Percentiles rank a stretch among this genome's conserved stretches.
Evolutionary conservation across 1,284 basidiomycete species (phyloP).

Genomic region (Xerocomus minutiporus): DNA sequence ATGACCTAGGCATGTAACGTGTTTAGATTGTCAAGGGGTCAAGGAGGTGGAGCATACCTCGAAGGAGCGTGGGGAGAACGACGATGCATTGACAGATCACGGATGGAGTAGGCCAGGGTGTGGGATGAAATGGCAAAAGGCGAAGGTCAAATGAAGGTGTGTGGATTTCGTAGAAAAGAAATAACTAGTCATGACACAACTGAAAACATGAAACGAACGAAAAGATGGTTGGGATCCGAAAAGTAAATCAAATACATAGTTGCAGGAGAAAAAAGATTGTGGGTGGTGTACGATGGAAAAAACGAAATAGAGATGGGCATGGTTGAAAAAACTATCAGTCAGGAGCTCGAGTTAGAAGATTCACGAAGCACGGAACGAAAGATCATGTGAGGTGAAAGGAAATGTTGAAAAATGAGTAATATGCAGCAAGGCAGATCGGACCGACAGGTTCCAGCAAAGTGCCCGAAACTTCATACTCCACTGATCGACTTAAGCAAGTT

Average conservation of each 20-base stretch:
- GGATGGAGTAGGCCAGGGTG: background rate
- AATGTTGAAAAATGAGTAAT: background rate
- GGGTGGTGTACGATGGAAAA: background rate
- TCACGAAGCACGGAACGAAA: conserved; percentile 1
- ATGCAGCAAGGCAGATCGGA: conserved; percentile 9
- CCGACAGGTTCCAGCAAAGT: conserved; percentile 1
- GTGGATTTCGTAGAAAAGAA: conserved; percentile 1
- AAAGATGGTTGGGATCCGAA: conserved; percentile 7
- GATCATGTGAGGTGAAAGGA: background rate
- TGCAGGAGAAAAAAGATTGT: conserved; percentile 6
- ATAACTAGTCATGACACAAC: conserved; percentile 3
- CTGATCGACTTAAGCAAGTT: conserved; percentile 21
- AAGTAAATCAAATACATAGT: background rate
- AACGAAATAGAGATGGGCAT: background rate
- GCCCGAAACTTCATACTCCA: conserved; percentile 2
- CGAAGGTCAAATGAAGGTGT: background rate
- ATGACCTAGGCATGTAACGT: conserved; percentile 6
- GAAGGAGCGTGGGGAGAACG: conserved; percentile 6
- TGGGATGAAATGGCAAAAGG: background rate
- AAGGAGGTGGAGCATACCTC: conserved; percentile 14
- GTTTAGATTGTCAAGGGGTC: background rate
- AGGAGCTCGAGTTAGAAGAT: background rate
- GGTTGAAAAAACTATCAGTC: background rate
- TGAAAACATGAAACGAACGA: conserved; percentile 11
- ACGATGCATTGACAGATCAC: conserved; percentile 1